Conservation (phyloP, 257 asterid species). For the Solanum medicagineum region DNA sequence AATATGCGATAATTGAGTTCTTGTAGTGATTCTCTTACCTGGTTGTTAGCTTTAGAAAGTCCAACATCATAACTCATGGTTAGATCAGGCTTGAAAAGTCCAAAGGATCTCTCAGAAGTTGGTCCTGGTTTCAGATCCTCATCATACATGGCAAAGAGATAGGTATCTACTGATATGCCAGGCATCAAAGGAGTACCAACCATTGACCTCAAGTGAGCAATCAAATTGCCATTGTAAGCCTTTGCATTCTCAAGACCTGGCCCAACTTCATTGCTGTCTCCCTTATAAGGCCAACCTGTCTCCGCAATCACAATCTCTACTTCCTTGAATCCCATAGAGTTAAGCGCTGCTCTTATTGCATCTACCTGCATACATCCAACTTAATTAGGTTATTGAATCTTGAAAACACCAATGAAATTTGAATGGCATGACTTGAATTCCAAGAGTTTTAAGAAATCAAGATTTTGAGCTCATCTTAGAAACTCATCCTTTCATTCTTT, state of each 20-base stretch:
- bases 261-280: constrained; percentile 52
- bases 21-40: constrained; percentile 18
- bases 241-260: constrained; percentile 58
- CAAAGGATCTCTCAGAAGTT: constrained; percentile 54
- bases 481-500: not conserved
- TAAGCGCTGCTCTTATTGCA: constrained; percentile 48
- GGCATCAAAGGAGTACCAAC: constrained; percentile 82
- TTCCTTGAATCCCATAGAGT: constrained; percentile 40
- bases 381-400: not conserved
- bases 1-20: not conserved
- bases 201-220: constrained; percentile 45
- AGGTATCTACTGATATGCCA: constrained; percentile 48
- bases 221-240: constrained; percentile 48
- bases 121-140: constrained; percentile 70
- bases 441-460: not conserved
- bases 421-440: not conserved
- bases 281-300: constrained; percentile 82
- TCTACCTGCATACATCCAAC: constrained; percentile 30
- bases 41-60: constrained; percentile 26
- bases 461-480: not conserved
- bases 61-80: constrained; percentile 41
- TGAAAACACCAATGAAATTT: not conserved
- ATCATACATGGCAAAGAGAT: constrained; percentile 57
- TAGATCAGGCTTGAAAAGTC: constrained; percentile 55
- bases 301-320: constrained; percentile 68